Evolutionary conservation across 495 filamentous ascomycete species (phyloP), one percentile per base, ranked within the genome.

Genomic region (Xylaria castorea): DNA sequence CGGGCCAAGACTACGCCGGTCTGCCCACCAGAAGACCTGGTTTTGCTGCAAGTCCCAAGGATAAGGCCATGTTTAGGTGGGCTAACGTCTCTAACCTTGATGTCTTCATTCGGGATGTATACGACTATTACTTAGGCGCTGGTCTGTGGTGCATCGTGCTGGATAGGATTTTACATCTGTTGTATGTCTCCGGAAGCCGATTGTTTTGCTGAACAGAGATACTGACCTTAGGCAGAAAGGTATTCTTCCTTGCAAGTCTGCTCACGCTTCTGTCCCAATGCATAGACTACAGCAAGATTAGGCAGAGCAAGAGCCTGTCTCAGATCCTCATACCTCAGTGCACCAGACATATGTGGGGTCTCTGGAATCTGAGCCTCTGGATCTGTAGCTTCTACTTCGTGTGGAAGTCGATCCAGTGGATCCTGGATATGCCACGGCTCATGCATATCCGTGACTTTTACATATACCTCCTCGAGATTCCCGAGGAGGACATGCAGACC

Each of bases 11-110:
- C 75, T 53, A 76, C 46, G 34, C 73, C 66, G 74, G 61, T 22
- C 42, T 70, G 16, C 55, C 73, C 34, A 53, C 53, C 25, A 76
- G 68, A 51, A 75, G 66, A 73, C 74, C 65, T 66, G 85, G 63
- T 73, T 91, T 78, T 81, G 83, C 64, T 74, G 89, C 75, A 80
- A 89, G 91, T 76, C 91, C 92, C 16, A 92, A 91, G 81, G 90
- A 94, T 75, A 93, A 90, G 80, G 95, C 96, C 4, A 91, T 97
- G 87, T 98, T 95, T 92, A 91, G 91, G 78, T 99, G 96, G 94
- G 92, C 93, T 70, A 98, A 97, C 77, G 93, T 97, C 40, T 89
- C 91, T 57, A 96, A 98, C 77, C 83, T 99, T 71, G 96, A 99
- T 80, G 92, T 90, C 71, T 98, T 98, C 80, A 87, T 99, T 58